Evolutionary conservation across 257 asterid species (phyloP).

Genomic region (Solanum pimpinellifolium): DNA sequence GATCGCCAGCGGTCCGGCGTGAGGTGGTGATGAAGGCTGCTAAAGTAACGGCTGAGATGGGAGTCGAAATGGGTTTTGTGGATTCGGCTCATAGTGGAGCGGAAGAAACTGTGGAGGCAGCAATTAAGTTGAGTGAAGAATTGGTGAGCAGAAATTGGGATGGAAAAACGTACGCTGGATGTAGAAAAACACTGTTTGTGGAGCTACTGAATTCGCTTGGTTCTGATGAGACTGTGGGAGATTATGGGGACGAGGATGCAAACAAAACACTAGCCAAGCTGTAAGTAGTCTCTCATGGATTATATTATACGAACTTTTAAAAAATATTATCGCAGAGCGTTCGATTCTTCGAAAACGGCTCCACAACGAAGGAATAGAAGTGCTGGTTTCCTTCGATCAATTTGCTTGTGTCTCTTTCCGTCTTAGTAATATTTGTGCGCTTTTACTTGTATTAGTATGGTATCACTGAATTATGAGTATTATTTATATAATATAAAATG

Average conservation of each 20-base stretch:
- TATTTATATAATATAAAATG: not conserved
- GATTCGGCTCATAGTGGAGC: constrained; percentile 33
- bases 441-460: not conserved
- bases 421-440: not conserved
- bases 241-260: not conserved
- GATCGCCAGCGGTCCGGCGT: constrained; percentile 32
- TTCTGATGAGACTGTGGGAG: constrained; percentile 1
- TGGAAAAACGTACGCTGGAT: constrained; percentile 31
- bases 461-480: no score
- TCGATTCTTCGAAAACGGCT: no score
- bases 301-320: not conserved
- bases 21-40: constrained; percentile 35
- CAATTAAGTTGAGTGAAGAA: constrained; percentile 32
- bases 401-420: no score
- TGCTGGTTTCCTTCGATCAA: no score
- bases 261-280: constrained; percentile 16
- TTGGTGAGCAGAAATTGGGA: constrained; percentile 42
- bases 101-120: constrained; percentile 45
- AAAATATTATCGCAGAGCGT: not conserved
- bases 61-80: constrained; percentile 42
- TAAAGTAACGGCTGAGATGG: constrained; percentile 35
- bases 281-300: not conserved
- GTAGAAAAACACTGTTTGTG: constrained; percentile 21
- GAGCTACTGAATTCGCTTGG: constrained; percentile 22
- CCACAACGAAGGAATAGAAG: no score